Evolutionary conservation across 2,329 filamentous ascomycete species (phyloP), one percentile per base, ranked within the genome.

Genomic region (Hypoxylon sp.): DNA sequence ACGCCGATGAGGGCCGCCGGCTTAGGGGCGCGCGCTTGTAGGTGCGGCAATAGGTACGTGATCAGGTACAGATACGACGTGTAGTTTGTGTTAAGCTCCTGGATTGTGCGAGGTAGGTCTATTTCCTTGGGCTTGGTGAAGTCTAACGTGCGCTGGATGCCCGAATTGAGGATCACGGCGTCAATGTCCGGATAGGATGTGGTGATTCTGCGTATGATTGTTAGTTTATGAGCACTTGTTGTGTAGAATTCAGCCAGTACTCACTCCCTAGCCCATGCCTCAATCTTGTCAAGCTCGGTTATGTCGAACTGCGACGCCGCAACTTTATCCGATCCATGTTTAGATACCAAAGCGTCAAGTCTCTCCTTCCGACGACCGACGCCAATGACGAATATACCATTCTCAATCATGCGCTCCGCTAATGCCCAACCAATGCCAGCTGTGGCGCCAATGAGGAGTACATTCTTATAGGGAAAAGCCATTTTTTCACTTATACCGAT

Each of bases 121-220:
- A 81, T 75, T 14, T 66, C 52, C 2, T 53, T 38, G 2, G 85
- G 84, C 17, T 80, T 75, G 5, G 80, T 77, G 72, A 88, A 84
- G 75, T 86, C 78, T 45, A 85, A 76, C 0, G 73, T 74, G 28
- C 79, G 78, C 73, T 90, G 87, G 32, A 86, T 80, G 7, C 87
- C 87, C 0, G 87, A 84, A 73, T 89, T 89, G 55, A 90, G 77
- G 60, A 90, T 76, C 25, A 90, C 74, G 69, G 82, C 83, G 76
- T 89, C 86, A 28, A 90, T 82, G 28, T 82, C 77, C 0, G 86
- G 84, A 72, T 86, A 80, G 0, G 62, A 63, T 4, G 70, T 52
- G 4, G 74, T 77, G 58, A 82, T 79, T 10, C 80, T 82, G 32
- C 7, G 17, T 1, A 9, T 5, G 9, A 0, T 7, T 4, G 19